A percentile compares a stretch with the other conserved stretches of the same genome.
Conservation (phyloP, 2,329 filamentous ascomycete species). For the Sarocladiaceae sp. region DNA sequence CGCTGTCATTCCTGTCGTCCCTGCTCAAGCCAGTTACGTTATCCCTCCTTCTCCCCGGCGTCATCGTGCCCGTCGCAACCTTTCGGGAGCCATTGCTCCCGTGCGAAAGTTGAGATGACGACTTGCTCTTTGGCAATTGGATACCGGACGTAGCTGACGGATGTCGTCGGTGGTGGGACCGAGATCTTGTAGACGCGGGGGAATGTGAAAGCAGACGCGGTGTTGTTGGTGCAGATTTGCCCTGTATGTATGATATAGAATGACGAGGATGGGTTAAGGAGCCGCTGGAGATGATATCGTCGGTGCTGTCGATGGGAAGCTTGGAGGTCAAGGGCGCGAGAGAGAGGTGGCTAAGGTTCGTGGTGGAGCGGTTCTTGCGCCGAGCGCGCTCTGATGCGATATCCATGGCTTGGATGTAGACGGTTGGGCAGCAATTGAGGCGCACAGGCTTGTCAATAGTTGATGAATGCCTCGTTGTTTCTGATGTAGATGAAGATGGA, state of each 20-base stretch:
- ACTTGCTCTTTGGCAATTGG: slow-evolving; percentile 54
- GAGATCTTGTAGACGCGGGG: slow-evolving; percentile 42
- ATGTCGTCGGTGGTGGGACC: slow-evolving; percentile 37
- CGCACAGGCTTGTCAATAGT: neutral
- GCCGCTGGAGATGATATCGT: slow-evolving; percentile 26
- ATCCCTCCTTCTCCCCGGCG: slow-evolving; percentile 28
- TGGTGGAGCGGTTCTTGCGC: slow-evolving; percentile 52
- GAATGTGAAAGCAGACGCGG: slow-evolving; percentile 56
- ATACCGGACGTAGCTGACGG: slow-evolving; percentile 28
- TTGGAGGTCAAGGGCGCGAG: slow-evolving; percentile 59
- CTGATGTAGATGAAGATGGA: slow-evolving; percentile 11
- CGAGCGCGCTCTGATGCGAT: slow-evolving; percentile 50
- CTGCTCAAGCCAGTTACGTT: slow-evolving; percentile 13
- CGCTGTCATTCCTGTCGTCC: slow-evolving; percentile 42
- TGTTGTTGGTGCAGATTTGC: slow-evolving; percentile 57
- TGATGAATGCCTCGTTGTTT: neutral
- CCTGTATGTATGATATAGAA: slow-evolving; percentile 50
- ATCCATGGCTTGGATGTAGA: slow-evolving; percentile 42
- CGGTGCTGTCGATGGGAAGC: slow-evolving; percentile 49
- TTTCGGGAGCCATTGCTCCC: slow-evolving; percentile 17
- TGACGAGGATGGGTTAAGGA: neutral
- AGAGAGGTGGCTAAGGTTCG: slow-evolving; percentile 53
- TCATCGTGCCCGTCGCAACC: slow-evolving; percentile 23
- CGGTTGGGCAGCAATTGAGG: neutral
- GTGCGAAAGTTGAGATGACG: slow-evolving; percentile 46